These are phyloP conservation scores for Solanum ossicruentum DNA, from an alignment of 257 asterid species.

Conservation along the genomic window DNA sequence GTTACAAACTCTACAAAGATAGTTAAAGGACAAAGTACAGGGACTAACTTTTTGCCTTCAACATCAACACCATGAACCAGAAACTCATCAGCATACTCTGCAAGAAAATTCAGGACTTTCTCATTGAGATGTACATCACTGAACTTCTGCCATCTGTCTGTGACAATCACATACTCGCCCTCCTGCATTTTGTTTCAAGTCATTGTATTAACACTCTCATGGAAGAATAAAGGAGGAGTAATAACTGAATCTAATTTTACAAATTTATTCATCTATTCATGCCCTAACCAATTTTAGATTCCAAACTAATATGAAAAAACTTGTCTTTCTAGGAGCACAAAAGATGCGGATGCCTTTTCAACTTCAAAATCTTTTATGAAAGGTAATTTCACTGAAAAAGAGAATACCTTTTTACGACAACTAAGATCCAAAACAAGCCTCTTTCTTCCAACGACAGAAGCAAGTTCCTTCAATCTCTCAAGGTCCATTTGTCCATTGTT, in stretches of 20 bases:
- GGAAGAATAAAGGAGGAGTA: background rate
- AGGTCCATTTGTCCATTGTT: constrained; percentile 74
- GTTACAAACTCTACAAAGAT: background rate
- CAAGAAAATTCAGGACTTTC: constrained; percentile 53
- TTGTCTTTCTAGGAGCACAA: background rate
- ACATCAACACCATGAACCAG: constrained; percentile 98
- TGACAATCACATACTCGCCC: constrained; percentile 68
- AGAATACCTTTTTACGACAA: constrained; percentile 80
- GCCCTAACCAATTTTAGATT: background rate
- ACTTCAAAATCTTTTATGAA: background rate
- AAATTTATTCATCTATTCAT: background rate
- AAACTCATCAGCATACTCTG: constrained; percentile 76
- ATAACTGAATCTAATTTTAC: background rate
- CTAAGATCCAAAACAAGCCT: constrained; percentile 92
- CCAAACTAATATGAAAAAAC: background rate
- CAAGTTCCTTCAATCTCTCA: constrained; percentile 71
- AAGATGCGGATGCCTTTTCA: background rate
- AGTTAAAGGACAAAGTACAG: background rate
- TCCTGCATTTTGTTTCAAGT: constrained; percentile 34
- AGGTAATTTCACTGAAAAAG: background rate
- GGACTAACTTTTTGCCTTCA: constrained; percentile 86
- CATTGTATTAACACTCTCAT: background rate
- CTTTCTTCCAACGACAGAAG: constrained; percentile 54
- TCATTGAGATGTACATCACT: constrained; percentile 67
- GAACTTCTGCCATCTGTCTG: constrained; percentile 98